phyloP scores from a whole-genome alignment of 352 stramenopile species.

The Peronospora tabacina region DNA sequence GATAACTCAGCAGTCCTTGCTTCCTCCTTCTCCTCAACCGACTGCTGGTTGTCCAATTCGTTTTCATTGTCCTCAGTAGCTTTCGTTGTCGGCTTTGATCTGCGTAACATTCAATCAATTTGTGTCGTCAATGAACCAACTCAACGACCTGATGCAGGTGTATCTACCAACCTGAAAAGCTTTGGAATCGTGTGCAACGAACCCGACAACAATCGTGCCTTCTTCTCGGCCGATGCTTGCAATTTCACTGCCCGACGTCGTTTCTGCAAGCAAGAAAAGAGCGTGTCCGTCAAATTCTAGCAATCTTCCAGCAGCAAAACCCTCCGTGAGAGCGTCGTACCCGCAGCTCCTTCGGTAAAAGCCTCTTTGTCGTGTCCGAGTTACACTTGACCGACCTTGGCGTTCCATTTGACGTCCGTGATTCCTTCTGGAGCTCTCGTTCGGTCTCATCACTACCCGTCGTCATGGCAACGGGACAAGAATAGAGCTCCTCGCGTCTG shows the following conservation, averaged over 20 bases:
- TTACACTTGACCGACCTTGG: slow-evolving; percentile 15
- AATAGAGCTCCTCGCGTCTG: slow-evolving; percentile 10
- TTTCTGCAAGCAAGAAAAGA: slow-evolving; percentile 30
- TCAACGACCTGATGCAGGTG: background rate
- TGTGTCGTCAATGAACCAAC: background rate
- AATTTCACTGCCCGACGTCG: slow-evolving; percentile 54
- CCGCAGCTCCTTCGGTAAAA: slow-evolving; percentile 65
- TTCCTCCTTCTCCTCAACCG: background rate
- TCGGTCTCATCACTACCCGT: slow-evolving; percentile 1
- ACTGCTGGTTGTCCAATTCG: background rate
- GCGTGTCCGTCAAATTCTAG: slow-evolving; percentile 4
- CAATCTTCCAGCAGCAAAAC: slow-evolving; percentile 10
- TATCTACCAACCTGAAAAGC: slow-evolving; percentile 10
- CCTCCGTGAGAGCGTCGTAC: slow-evolving; percentile 25
- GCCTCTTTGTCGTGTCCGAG: slow-evolving; percentile 39
- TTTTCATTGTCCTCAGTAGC: background rate
- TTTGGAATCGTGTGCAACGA: background rate
- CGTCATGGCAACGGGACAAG: slow-evolving; percentile 6
- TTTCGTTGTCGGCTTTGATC: background rate
- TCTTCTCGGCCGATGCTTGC: slow-evolving; percentile 25
- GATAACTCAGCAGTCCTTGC: background rate
- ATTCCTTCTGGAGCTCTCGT: slow-evolving; percentile 13
- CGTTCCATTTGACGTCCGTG: slow-evolving; percentile 3
- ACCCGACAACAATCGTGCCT: background rate
- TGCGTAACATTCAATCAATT: background rate